A percentile compares a stretch with the other conserved stretches of the same genome.
Conservation (phyloP, 257 asterid genomes). For the Nicotiana noctiflora region DNA sequence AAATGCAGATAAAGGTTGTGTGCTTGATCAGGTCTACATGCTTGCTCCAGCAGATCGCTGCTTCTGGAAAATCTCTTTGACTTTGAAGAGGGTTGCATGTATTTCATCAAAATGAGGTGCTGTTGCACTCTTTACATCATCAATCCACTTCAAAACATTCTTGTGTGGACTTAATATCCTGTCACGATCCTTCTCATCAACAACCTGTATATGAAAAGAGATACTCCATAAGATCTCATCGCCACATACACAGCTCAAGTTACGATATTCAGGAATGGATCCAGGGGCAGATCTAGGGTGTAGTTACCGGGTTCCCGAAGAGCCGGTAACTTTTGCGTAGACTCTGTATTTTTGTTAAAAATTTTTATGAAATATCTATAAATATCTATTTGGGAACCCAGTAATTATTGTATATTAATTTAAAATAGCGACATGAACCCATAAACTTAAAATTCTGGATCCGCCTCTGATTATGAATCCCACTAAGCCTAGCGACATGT, state of each 20-base stretch:
- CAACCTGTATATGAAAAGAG: conserved; percentile 26
- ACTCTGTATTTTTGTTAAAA: no score
- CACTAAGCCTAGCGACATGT: not conserved
- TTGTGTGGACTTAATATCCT: conserved; percentile 55
- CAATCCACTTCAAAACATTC: conserved; percentile 65
- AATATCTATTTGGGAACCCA: no score
- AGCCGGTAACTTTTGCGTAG: no score
- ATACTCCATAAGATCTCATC: not conserved
- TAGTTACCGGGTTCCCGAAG: no score
- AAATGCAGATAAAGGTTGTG: not conserved
- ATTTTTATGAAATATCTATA: no score
- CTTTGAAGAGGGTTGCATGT: conserved; percentile 31
- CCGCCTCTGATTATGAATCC: no score
- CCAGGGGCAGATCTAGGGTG: no score
- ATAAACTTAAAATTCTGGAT: no score
- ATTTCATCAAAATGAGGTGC: conserved; percentile 73
- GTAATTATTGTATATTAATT: no score
- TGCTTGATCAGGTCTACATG: not conserved
- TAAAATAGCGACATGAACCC: no score
- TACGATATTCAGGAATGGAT: not conserved
- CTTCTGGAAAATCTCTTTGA: conserved; percentile 32
- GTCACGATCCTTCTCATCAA: conserved; percentile 35
- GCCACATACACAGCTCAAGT: not conserved
- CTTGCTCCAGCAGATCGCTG: conserved; percentile 18
- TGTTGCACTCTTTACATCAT: conserved; percentile 57